Evolutionary conservation across 78 protist genomes (phyloP), one percentile per base, ranked within the genome.

Genomic region (Dictyostelium brefeldianum): DNA sequence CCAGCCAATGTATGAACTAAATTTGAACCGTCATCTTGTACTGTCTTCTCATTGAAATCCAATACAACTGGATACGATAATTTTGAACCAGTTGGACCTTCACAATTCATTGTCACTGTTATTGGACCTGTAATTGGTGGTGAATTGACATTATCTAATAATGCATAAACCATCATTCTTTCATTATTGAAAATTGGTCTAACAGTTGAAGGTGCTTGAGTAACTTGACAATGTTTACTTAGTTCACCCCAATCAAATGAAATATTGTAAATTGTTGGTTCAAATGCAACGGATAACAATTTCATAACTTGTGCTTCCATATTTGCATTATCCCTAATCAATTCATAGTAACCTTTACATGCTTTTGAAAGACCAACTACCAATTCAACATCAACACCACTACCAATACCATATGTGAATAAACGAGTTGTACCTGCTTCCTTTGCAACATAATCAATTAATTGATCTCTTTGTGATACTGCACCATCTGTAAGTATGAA

Each of bases 401-500:
- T 9, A 25, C 95, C 95, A 64, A 91, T 91, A 8, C 95, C 95
- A 77, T 70, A 73, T 5, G 95, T 91, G 25, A 91, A 91, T 0
- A 91, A 81, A 27, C 95, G 47, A 36, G 95, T 90, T 25, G 80
- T 25, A 4, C 43, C 10, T 62, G 90, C 22, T 31, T 91, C 84
- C 29, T 69, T 80, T 31, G 50, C 67, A 31, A 85, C 97, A 10
- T 22, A 70, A 12, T 46, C 64, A n/a, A 95, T 81, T 18, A 65
- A 22, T 20, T 62, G 8, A 50, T 78, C 78, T 59, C 84, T 54
- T 7, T 75, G 41, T 20, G 36, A 18, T 50, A 87, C 73, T 5
- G 64, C 89, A 67, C 95, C 95, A 79, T 91, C 95, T 27, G 95
- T 91, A 6, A 91, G 43, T 17, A 91, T 50, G 54, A 91, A 91